These are phyloP conservation scores for Madurella mycetomatis DNA, from an alignment of 2,329 filamentous ascomycete genomes.

Conservation along the genomic window DNA sequence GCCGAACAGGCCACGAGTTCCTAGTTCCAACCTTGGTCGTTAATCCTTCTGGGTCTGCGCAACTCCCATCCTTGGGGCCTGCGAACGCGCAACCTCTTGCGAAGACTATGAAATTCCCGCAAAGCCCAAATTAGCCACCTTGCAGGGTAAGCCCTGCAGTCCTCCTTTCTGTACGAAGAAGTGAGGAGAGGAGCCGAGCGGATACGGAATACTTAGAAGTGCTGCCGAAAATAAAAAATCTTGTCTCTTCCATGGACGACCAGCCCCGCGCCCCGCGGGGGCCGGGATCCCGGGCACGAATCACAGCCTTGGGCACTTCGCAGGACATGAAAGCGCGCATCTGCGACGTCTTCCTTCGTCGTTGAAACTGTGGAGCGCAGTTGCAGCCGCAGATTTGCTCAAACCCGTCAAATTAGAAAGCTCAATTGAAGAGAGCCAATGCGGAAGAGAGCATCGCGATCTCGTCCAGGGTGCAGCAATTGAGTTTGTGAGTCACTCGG, in stretches of 20 bases:
- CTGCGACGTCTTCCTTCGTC: neutral
- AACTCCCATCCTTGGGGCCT: neutral
- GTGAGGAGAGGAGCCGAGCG: too few species aligned
- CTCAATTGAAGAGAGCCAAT: slow-evolving; percentile 18
- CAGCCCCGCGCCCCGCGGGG: too few species aligned
- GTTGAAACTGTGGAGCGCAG: too few species aligned
- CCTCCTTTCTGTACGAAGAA: too few species aligned
- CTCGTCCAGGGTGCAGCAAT: slow-evolving; percentile 13
- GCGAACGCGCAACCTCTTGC: slow-evolving; percentile 16
- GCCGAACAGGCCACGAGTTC: neutral
- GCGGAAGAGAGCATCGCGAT: neutral
- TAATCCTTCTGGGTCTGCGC: neutral
- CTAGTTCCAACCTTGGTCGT: neutral
- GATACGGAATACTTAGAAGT: too few species aligned
- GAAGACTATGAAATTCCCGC: neutral
- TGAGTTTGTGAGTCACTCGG: slow-evolving; percentile 25
- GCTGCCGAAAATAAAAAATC: too few species aligned
- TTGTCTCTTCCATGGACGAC: too few species aligned
- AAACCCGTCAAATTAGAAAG: slow-evolving; percentile 19
- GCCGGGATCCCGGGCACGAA: too few species aligned
- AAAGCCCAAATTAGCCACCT: neutral
- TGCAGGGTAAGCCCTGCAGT: neutral
- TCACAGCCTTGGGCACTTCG: too few species aligned
- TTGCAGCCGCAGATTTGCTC: neutral
- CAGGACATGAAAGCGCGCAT: neutral